Percentiles rank a stretch among this genome's conserved stretches.
These are phyloP conservation scores for Geotrichum citri-aurantii DNA, from an alignment of 1,139 yeast genomes.

Conservation along the genomic window DNA sequence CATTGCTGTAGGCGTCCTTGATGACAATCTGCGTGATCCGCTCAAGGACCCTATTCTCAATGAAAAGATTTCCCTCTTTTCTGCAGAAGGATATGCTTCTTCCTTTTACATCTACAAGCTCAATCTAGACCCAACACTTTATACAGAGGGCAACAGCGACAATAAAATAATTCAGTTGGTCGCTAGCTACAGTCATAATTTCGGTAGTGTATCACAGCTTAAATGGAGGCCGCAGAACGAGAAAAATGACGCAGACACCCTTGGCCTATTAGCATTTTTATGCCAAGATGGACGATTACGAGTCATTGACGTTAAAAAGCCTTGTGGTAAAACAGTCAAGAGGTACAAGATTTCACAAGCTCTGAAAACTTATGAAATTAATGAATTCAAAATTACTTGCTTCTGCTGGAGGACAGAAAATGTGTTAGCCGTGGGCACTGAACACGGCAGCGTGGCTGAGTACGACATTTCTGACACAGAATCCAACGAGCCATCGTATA, in stretches of 20 bases:
- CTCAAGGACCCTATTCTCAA: conserved; percentile 16
- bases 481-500: conserved; percentile 43
- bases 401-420: conserved; percentile 51
- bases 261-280: conserved; percentile 47
- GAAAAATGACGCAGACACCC: conserved; percentile 21
- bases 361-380: conserved; percentile 23
- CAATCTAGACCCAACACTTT: conserved; percentile 10
- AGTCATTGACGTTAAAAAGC: conserved; percentile 39
- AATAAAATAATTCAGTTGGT: conserved; percentile 27
- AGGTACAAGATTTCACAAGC: conserved; percentile 25
- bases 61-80: conserved; percentile 23
- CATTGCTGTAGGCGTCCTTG: conserved; percentile 52
- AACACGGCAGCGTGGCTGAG: conserved; percentile 64
- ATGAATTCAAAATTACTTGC: conserved; percentile 39
- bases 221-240: conserved; percentile 43
- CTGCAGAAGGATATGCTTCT: conserved; percentile 22
- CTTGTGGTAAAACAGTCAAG: background rate
- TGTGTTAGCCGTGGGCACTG: conserved; percentile 54
- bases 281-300: conserved; percentile 62
- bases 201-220: conserved; percentile 52
- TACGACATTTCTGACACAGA: conserved; percentile 39
- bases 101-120: conserved; percentile 25
- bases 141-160: conserved; percentile 32
- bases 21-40: conserved; percentile 45
- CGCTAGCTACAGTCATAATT: conserved; percentile 40